Conservation (phyloP, 2,329 filamentous ascomycete genomes). For the Pyrenochaeta sp. region DNA sequence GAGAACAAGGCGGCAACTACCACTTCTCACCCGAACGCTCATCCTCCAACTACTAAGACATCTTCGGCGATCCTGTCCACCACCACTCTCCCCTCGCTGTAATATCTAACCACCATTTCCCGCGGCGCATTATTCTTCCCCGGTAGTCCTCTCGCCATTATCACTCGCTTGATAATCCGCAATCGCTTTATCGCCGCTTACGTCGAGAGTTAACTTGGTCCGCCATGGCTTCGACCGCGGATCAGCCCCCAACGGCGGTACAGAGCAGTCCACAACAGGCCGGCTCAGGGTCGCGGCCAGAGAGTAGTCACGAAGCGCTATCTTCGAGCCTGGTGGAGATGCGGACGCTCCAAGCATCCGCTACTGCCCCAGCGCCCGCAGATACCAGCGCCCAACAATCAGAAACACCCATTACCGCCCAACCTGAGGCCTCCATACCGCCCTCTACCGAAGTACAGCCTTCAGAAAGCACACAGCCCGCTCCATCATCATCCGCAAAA, state of each 20-base stretch:
- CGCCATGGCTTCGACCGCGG: slow-evolving; percentile 43
- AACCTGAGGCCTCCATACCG: slow-evolving; percentile 17
- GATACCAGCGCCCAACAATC: slow-evolving; percentile 21
- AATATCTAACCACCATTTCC: neutral
- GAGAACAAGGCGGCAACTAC: slow-evolving; percentile 28
- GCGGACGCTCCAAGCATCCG: slow-evolving; percentile 38
- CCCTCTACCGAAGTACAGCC: slow-evolving; percentile 19
- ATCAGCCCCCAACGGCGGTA: slow-evolving; percentile 36
- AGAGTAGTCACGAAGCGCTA: slow-evolving; percentile 30
- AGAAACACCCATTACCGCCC: slow-evolving; percentile 25
- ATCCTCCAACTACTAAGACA: slow-evolving; percentile 15
- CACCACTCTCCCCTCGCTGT: slow-evolving; percentile 3
- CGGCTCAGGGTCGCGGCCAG: slow-evolving; percentile 29
- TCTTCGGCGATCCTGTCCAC: slow-evolving; percentile 1
- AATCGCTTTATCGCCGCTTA: slow-evolving; percentile 29
- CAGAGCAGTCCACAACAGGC: slow-evolving; percentile 33
- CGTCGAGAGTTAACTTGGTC: slow-evolving; percentile 27
- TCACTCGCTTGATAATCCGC: slow-evolving; percentile 25
- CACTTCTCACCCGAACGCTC: slow-evolving; percentile 29
- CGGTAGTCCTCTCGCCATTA: slow-evolving; percentile 2
- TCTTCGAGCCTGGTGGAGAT: slow-evolving; percentile 47
- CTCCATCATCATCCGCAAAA: slow-evolving; percentile 28
- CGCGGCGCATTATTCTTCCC: neutral
- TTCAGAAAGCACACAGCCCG: slow-evolving; percentile 19
- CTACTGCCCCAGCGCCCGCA: slow-evolving; percentile 22